Percentiles rank a stretch among this genome's conserved stretches.
Evolutionary conservation across 768 basidiomycete genomes (phyloP).

Genomic region (Kwoniella dendrophila): DNA sequence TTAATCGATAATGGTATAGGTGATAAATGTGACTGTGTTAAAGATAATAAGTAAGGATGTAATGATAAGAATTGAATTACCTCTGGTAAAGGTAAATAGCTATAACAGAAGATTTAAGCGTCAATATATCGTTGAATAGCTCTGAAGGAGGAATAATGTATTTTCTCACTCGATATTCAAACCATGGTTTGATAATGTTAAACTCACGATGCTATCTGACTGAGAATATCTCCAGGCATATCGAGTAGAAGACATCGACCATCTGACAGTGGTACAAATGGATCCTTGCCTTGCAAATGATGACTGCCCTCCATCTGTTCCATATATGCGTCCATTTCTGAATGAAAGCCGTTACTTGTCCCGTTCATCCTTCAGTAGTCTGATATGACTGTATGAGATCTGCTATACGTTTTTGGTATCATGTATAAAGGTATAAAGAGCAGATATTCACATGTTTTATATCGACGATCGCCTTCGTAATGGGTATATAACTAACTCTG

Average conservation of each 20-base stretch:
- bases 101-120: slow-evolving; percentile 16
- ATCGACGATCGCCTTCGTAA: neutral
- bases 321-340: no score
- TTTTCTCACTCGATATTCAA: no score
- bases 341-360: no score
- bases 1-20: slow-evolving; percentile 40
- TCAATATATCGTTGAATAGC: no score
- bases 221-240: slow-evolving; percentile 46
- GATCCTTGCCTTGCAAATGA: slow-evolving; percentile 4
- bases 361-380: no score
- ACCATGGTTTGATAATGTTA: no score
- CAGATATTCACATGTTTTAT: no score
- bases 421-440: no score
- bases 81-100: slow-evolving; percentile 38
- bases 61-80: slow-evolving; percentile 43
- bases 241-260: slow-evolving; percentile 28
- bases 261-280: slow-evolving; percentile 10
- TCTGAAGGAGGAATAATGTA: no score
- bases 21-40: slow-evolving; percentile 39
- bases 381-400: no score
- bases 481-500: neutral
- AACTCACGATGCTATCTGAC: slow-evolving; percentile 49
- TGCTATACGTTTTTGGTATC: no score
- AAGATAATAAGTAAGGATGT: slow-evolving; percentile 33
- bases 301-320: no score